Conservation (phyloP, 805 yeast genomes). For the Danielia oregonensis region DNA sequence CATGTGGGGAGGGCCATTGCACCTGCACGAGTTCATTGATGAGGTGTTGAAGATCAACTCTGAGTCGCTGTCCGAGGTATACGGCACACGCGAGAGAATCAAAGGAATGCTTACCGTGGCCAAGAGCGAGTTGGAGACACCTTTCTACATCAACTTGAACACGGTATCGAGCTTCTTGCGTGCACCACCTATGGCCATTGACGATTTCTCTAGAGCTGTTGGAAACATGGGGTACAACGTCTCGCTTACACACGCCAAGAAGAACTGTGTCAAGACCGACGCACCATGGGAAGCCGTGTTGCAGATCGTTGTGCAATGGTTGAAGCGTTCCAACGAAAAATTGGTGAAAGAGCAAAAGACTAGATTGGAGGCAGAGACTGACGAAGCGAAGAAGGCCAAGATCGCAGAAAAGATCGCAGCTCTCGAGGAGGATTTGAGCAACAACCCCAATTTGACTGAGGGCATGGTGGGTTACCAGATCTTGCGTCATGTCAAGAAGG, state of each 20-base stretch:
- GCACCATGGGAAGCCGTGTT: constrained; percentile 84
- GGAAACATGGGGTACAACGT: constrained; percentile 81
- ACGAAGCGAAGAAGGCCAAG: constrained; percentile 12
- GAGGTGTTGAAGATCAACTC: constrained; percentile 55
- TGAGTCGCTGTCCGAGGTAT: constrained; percentile 50
- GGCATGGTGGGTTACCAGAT: constrained; percentile 53
- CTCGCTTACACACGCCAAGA: constrained; percentile 84
- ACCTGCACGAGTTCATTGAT: constrained; percentile 62
- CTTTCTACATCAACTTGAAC: constrained; percentile 83
- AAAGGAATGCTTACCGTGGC: constrained; percentile 93
- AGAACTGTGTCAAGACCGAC: constrained; percentile 82
- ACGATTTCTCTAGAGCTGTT: constrained; percentile 68
- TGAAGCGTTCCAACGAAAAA: constrained; percentile 27
- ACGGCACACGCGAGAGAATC: constrained; percentile 79
- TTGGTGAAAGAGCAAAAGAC: constrained; percentile 19
- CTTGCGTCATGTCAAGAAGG: constrained; percentile 36
- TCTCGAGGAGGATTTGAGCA: constrained; percentile 28
- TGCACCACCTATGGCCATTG: constrained; percentile 79
- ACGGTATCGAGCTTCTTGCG: constrained; percentile 71
- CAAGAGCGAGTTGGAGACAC: constrained; percentile 56
- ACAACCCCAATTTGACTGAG: constrained; percentile 38
- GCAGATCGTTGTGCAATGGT: constrained; percentile 66
- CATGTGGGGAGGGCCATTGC: constrained; percentile 87
- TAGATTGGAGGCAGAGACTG: constrained; percentile 10
- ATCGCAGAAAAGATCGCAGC: constrained; percentile 16